Conservation (phyloP, 257 asterid species). For the Rehmannia glutinosa region DNA sequence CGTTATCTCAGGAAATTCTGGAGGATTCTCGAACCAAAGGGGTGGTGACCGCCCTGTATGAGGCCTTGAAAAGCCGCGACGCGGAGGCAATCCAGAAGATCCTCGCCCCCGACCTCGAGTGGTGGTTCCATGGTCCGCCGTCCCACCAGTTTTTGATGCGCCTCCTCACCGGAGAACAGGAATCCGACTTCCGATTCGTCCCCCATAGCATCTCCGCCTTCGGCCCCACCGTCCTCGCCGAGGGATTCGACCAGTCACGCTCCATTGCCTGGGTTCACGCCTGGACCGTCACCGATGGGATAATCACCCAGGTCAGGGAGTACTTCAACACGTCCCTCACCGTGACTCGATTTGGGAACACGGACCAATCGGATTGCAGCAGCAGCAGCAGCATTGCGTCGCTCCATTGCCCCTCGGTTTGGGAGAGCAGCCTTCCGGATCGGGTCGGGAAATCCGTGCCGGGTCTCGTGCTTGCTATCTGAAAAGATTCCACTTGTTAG, state of each 20-base stretch:
- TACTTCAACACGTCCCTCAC: conserved; percentile 90
- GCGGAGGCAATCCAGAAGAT: conserved; percentile 60
- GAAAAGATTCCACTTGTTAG: neutral
- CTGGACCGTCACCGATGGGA: conserved; percentile 93
- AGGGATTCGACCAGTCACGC: conserved; percentile 56
- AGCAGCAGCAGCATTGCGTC: conserved; percentile 29
- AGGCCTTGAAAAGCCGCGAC: conserved; percentile 79
- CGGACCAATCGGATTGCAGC: conserved; percentile 34
- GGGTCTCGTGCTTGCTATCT: conserved; percentile 49
- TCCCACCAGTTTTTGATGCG: conserved; percentile 94
- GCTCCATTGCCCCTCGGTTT: conserved; percentile 64
- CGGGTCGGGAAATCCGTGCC: conserved; percentile 86
- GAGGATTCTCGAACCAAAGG: conserved; percentile 69
- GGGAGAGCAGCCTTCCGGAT: conserved; percentile 76
- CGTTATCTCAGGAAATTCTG: conserved; percentile 69
- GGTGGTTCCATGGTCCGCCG: conserved; percentile 99
- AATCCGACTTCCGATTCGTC: conserved; percentile 44
- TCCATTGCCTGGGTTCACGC: conserved; percentile 93
- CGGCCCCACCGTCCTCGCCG: conserved; percentile 75
- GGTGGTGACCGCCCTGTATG: conserved; percentile 99
- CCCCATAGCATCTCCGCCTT: conserved; percentile 69
- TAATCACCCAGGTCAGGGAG: conserved; percentile 90
- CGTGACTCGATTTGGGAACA: conserved; percentile 61
- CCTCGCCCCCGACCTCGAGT: conserved; percentile 90
- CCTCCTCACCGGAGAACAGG: conserved; percentile 74